Conservation (phyloP, 495 filamentous ascomycete species). For the Penicillium angulare region DNA sequence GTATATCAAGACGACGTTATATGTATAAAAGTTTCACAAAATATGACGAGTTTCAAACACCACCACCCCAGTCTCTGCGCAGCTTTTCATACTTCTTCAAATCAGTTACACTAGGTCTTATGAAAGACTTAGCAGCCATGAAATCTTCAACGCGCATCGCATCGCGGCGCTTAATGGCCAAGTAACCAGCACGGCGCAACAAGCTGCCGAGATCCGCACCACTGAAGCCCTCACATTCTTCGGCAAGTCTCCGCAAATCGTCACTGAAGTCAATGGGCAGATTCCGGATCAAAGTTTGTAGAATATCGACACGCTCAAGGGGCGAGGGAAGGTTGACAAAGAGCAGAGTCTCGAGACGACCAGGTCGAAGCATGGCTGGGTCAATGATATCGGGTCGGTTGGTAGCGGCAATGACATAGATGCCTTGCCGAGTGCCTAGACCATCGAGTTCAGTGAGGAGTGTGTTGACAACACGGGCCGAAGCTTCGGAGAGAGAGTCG, state of each 20-base stretch:
- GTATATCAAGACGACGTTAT: too few species aligned
- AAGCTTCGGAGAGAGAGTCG: slow-evolving; percentile 76
- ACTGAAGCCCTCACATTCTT: slow-evolving; percentile 79
- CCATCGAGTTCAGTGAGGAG: slow-evolving; percentile 96
- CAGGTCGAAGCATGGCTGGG: slow-evolving; percentile 89
- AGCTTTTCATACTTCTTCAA: slow-evolving; percentile 67
- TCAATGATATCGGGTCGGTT: slow-evolving; percentile 97
- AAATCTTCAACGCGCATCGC: slow-evolving; percentile 72
- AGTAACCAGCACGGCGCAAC: slow-evolving; percentile 72
- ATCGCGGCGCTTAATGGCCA: slow-evolving; percentile 65
- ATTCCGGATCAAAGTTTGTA: slow-evolving; percentile 73
- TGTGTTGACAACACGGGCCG: slow-evolving; percentile 89
- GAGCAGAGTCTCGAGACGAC: slow-evolving; percentile 81
- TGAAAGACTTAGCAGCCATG: slow-evolving; percentile 64
- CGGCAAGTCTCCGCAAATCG: slow-evolving; percentile 55
- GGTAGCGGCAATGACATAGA: slow-evolving; percentile 93
- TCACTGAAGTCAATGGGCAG: slow-evolving; percentile 52
- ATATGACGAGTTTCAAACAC: slow-evolving; percentile 27
- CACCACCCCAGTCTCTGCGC: slow-evolving; percentile 47
- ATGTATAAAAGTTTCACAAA: too few species aligned
- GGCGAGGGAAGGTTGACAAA: slow-evolving; percentile 85
- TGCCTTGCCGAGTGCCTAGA: slow-evolving; percentile 71
- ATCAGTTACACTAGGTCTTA: slow-evolving; percentile 80
- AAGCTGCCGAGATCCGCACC: slow-evolving; percentile 86
- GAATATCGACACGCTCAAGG: slow-evolving; percentile 79